A percentile compares a stretch with the other conserved stretches of the same genome.
phyloP scores from a whole-genome alignment of 208 protist species.

The Leishmania gerbilli region DNA sequence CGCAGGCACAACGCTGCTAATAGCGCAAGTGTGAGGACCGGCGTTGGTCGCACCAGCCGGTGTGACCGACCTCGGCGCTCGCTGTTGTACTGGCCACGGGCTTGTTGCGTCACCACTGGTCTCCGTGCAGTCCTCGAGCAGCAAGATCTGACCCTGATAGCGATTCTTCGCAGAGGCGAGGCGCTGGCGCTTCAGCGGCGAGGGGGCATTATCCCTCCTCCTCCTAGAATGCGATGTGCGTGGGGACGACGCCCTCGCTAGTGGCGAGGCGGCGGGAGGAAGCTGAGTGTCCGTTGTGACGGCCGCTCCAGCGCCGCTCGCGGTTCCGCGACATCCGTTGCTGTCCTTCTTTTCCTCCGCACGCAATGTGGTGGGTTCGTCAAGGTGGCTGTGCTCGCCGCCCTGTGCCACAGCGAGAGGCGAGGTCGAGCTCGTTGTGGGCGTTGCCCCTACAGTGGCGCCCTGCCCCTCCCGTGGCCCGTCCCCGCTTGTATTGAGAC shows the following conservation, averaged over 20 bases:
- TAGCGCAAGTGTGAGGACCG: background rate
- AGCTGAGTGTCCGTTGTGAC: background rate
- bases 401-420: background rate
- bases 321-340: background rate
- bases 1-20: background rate
- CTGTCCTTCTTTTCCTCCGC: background rate
- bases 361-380: background rate
- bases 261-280: background rate
- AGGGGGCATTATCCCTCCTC: background rate
- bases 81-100: background rate
- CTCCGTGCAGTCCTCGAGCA: conserved; percentile 2
- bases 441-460: background rate
- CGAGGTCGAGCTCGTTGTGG: background rate
- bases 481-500: background rate
- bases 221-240: background rate
- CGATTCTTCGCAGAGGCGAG: background rate
- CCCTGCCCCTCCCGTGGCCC: background rate
- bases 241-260: background rate
- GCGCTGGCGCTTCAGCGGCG: background rate
- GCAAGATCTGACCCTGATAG: conserved; percentile 7
- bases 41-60: background rate
- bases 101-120: background rate
- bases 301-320: background rate
- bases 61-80: background rate
- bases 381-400: background rate